Base-by-base conservation (phyloP, 2,329 filamentous ascomycete genomes). In the Exserohilum rostratum region DNA sequence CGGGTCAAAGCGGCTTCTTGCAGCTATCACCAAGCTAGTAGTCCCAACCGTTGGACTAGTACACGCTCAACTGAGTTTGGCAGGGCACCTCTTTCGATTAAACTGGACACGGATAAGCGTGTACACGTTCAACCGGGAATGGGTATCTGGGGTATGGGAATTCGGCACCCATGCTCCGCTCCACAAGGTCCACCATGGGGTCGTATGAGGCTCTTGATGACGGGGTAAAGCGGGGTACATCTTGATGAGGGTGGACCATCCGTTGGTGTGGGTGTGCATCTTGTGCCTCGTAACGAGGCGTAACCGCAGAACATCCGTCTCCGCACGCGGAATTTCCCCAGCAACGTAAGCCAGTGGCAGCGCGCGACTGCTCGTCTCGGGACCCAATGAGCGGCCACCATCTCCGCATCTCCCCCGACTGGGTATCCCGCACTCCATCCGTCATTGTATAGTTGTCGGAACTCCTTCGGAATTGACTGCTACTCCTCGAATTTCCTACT, bases 271-370 rank as follows among this genome's bases (percentile, higher is more conserved):
- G 22, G 22, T 10, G 22, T 10, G n/a, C n/a, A n/a, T 25, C 4
- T 13, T 30, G 20, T 51, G 58, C 59, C 66, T 67, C 66, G 66
- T 65, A 15, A 62, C 66, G 66, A 61, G 58, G 53, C 45, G 48
- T 46, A 50, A 33, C n/a, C 22, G 40, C 37, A 18, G 35, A 15
- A 29, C 20, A 42, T 29, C 11, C 4, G 33, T 27, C 20, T 30
- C 46, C 27, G 15, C 30, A n/a, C 18, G 20, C 25, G 22, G 39
- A n/a, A 12, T 35, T 22, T 29, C 38, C 30, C 30, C 25, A 15
- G n/a, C 43, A 30, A 27, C 9, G 27, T 18, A 17, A 42, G 31
- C 17, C 31, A 27, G 3, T 17, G 13, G 10, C 12, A 27, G 27
- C 3, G 13, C 17, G 25, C 15, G n/a, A 13, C 20, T 31, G 53